Evolutionary conservation across 192 early-diverging fungal species (phyloP), one percentile per base, ranked within the genome.

Genomic region (Mortierella claussenii): DNA sequence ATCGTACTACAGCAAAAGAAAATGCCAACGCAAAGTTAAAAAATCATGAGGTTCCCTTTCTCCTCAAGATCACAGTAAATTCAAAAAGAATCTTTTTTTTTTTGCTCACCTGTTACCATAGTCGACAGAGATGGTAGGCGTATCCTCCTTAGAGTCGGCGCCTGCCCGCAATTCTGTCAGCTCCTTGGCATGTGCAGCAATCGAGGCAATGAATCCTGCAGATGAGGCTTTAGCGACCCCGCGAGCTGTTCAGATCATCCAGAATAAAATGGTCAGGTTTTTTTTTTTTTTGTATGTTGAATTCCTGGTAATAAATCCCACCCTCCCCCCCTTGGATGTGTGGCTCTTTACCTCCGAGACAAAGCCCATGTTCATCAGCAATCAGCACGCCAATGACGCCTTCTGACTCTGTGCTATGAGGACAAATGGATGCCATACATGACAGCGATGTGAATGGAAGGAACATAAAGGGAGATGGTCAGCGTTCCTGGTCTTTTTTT

Each of bases 171-270:
- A 20, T 20, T 76, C 73, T 30, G 73, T 66, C 27, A 76, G 28
- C 11, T 76, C 68, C 76, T 60, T 81, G 12, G 80, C 74, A 32
- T 81, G 67, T n/a, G 68, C 44, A 30, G 80, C 80, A 60, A 81
- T 73, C 17, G 80, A 70, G n/a, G 74, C 64, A 30, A 81, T 65
- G 24, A 78, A 81, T 65, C 80, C 80, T 48, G 80, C 80, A 28
- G 69, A 81, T 12, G 62, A 71, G 21, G 80, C 64, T 20, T 81
- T 78, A 20, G 65, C 80, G 24, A 78, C 78, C 3, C 80, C 80
- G 27, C 75, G 68, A 45, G 69, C 80, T 81, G 23, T 55, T 27
- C n/a, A n/a, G n/a, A n/a, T n/a, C n/a, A n/a, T n/a, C n/a, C n/a
- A n/a, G n/a, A n/a, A n/a, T n/a, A n/a, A n/a, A n/a, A n/a, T n/a